phyloP scores from a whole-genome alignment of 2,329 filamentous ascomycete species.

The Cladosporium colombiae region DNA sequence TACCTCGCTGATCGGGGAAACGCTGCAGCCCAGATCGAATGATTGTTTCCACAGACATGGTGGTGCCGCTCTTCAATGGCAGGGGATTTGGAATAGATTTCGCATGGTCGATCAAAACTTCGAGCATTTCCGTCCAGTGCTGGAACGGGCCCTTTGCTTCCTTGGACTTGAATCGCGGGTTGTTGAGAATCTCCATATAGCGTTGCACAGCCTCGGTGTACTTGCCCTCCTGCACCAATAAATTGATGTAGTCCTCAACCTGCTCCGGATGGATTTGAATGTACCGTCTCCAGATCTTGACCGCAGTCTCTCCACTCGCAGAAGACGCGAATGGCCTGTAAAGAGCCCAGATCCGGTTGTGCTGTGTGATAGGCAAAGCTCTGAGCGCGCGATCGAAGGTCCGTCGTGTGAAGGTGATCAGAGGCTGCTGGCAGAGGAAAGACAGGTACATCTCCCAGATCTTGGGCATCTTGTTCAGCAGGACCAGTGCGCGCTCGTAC shows the following conservation, averaged over 20 bases:
- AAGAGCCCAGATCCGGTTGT: slow-evolving; percentile 90
- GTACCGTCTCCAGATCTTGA: slow-evolving; percentile 92
- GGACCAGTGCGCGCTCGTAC: slow-evolving; percentile 86
- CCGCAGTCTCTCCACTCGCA: slow-evolving; percentile 83
- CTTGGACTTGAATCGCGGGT: slow-evolving; percentile 86
- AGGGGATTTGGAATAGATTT: slow-evolving; percentile 61
- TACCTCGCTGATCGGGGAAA: slow-evolving; percentile 91
- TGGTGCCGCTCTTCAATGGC: slow-evolving; percentile 74
- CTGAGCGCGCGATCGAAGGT: slow-evolving; percentile 91
- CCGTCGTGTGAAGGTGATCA: slow-evolving; percentile 80
- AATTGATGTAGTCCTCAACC: slow-evolving; percentile 89
- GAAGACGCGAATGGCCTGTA: slow-evolving; percentile 91
- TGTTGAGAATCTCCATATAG: slow-evolving; percentile 91
- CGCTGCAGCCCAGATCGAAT: slow-evolving; percentile 86
- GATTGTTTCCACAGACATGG: slow-evolving; percentile 88
- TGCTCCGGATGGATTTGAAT: slow-evolving; percentile 97
- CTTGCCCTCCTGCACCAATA: slow-evolving; percentile 75
- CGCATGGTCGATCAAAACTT: slow-evolving; percentile 87
- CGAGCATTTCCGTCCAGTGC: slow-evolving; percentile 97
- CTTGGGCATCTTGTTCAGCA: slow-evolving; percentile 97
- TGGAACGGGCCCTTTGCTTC: slow-evolving; percentile 94
- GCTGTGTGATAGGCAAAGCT: slow-evolving; percentile 89
- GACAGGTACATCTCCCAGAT: slow-evolving; percentile 98
- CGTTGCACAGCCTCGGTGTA: slow-evolving; percentile 90
- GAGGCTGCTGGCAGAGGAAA: slow-evolving; percentile 88